Evolutionary conservation across 768 basidiomycete genomes (phyloP).

Genomic region (Goffeauzyma gilvescens): DNA sequence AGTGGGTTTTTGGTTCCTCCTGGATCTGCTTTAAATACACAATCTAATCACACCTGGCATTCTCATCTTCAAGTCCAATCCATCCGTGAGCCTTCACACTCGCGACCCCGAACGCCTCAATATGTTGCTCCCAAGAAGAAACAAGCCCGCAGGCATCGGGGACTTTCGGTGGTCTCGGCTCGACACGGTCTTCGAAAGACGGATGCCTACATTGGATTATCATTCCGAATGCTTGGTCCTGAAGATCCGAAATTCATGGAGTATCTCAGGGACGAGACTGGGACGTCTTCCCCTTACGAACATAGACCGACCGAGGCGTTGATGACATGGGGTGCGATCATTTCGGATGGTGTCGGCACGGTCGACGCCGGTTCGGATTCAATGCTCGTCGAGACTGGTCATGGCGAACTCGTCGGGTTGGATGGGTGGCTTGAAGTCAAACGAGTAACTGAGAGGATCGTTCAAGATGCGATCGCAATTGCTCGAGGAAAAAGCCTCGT

Average conservation of each 20-base stretch:
- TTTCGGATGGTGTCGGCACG: constrained; percentile 10
- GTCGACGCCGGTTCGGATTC: constrained; percentile 8
- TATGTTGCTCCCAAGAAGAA: too few species aligned
- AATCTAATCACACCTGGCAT: too few species aligned
- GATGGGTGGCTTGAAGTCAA: constrained; percentile 9
- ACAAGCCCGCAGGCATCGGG: too few species aligned
- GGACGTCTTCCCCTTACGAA: background rate
- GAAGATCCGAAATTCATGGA: constrained; percentile 5
- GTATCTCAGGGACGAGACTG: background rate
- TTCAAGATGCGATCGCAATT: constrained; percentile 1
- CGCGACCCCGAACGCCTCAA: too few species aligned
- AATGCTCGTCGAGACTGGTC: background rate
- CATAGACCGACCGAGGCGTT: background rate
- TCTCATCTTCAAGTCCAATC: too few species aligned
- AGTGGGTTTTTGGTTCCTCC: too few species aligned
- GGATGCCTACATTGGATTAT: constrained; percentile 10
- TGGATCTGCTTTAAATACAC: too few species aligned
- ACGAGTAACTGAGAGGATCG: constrained; percentile 2
- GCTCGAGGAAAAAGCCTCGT: constrained; percentile 6
- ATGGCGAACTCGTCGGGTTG: constrained; percentile 1
- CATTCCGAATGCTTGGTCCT: constrained; percentile 6
- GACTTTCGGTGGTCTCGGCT: too few species aligned
- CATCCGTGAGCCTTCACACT: too few species aligned
- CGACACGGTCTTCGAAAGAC: background rate
- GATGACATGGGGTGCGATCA: constrained; percentile 5